phyloP scores from a whole-genome alignment of 805 yeast genomes.

The Sugiyamaella mastotermitis region DNA sequence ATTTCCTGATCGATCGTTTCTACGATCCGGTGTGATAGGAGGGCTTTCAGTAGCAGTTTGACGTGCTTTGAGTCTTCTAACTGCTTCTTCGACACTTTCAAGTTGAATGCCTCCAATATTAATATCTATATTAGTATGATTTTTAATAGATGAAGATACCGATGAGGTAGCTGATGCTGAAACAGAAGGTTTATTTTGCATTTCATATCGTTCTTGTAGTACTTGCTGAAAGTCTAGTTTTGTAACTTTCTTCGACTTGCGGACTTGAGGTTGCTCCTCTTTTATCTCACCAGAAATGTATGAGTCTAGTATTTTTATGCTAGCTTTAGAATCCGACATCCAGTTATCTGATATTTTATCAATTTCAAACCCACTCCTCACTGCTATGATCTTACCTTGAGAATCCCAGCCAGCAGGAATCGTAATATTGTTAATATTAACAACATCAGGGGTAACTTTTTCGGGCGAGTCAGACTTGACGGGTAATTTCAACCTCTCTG shows the following conservation, averaged over 20 bases:
- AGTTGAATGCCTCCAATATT: slow-evolving; percentile 23
- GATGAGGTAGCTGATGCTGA: slow-evolving; percentile 7
- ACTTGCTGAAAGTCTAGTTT: slow-evolving; percentile 19
- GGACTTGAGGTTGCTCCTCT: neutral
- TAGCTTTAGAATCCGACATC: slow-evolving; percentile 6
- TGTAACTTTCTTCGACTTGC: too few species aligned
- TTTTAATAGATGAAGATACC: slow-evolving; percentile 4
- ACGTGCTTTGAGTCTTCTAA: slow-evolving; percentile 19
- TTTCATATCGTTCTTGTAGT: slow-evolving; percentile 17
- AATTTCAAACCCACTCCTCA: slow-evolving; percentile 22
- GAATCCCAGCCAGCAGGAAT: slow-evolving; percentile 34
- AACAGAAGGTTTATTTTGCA: slow-evolving; percentile 7
- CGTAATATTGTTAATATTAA: slow-evolving; percentile 20
- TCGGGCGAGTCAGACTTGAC: slow-evolving; percentile 12
- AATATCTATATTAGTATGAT: neutral
- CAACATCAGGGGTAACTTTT: slow-evolving; percentile 18
- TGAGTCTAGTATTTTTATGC: too few species aligned
- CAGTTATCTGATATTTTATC: slow-evolving; percentile 20
- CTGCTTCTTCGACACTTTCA: slow-evolving; percentile 20
- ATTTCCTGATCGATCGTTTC: slow-evolving; percentile 10
- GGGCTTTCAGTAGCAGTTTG: slow-evolving; percentile 2
- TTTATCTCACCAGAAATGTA: neutral
- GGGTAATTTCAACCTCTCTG: slow-evolving; percentile 21
- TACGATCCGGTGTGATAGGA: slow-evolving; percentile 17
- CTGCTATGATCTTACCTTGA: slow-evolving; percentile 24